Evolutionary conservation across 192 early-diverging fungal species (phyloP).

Genomic region (Diversispora epigaea): DNA sequence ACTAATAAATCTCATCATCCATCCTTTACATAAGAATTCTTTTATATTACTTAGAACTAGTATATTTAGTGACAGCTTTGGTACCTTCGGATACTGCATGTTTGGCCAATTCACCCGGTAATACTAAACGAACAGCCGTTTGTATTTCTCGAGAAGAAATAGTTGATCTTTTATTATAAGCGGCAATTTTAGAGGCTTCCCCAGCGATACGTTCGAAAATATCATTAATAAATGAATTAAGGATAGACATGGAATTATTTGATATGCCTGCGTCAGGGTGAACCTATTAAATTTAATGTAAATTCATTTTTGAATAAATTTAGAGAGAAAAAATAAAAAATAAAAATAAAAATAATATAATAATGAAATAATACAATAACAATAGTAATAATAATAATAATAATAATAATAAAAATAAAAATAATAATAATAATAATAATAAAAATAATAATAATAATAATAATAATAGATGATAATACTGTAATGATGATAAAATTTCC

Average conservation of each 20-base stretch:
- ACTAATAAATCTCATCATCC: too few relatives aligned
- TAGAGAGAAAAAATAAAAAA: too few relatives aligned
- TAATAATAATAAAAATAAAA: too few relatives aligned
- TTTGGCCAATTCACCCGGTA: slow-evolving; percentile 91
- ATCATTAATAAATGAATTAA: slow-evolving; percentile 97
- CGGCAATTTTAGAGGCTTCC: slow-evolving; percentile 80
- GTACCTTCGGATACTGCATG: slow-evolving; percentile 98
- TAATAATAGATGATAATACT: too few relatives aligned
- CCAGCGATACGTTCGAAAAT: slow-evolving; percentile 94
- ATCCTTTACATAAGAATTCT: too few relatives aligned
- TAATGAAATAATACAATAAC: too few relatives aligned
- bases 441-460: too few relatives aligned
- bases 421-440: too few relatives aligned
- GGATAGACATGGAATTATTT: slow-evolving; percentile 92
- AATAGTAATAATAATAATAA: too few relatives aligned
- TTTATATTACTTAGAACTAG: slow-evolving; percentile 77
- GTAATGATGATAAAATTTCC: too few relatives aligned
- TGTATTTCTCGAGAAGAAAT: slow-evolving; percentile 97
- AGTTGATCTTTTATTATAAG: slow-evolving; percentile 95
- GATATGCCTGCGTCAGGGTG: slow-evolving; percentile 97
- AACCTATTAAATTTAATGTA: slow-evolving; percentile 96
- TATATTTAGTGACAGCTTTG: slow-evolving; percentile 98
- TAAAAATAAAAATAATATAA: too few relatives aligned
- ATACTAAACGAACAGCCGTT: slow-evolving; percentile 61
- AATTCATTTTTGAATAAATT: too few relatives aligned